Evolutionary conservation across 129 eudicot genomes (phyloP), one percentile per base, ranked within the genome.

Genomic region (Escallonia rubra): DNA sequence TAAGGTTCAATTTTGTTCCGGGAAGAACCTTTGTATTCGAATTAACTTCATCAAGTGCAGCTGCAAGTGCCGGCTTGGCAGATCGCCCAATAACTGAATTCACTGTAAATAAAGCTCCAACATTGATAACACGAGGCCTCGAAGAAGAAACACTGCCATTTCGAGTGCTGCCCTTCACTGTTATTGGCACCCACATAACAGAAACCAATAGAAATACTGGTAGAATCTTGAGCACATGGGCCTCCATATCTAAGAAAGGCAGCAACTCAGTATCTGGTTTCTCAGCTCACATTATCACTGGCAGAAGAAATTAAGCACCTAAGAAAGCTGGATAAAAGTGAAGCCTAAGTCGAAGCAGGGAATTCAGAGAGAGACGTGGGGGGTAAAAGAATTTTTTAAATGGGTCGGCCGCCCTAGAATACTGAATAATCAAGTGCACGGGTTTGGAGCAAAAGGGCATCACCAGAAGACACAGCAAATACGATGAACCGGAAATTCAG

Each of bases 31-130:
- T 82, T 10, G 88, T 61, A 78, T 84, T 81, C 11, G 84, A 70
- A 58, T 91, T 91, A 10, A 92, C 90, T 61, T 88, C 96, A 79
- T 82, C 87, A 80, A 92, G 15, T 53, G 98, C 98, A 72, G 96
- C 95, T 49, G 44, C 46, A 80, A 92, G 15, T 45, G 96, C 98
- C 4, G 98, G 98, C 70, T 66, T 74, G 48, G 54, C 91, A 6
- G 98, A 86, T 23, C 85, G 69, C n/a, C 98, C 98, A 45, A 92
- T 88, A 10, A 72, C 90, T 5, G 98, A 92, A 88, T 92, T 10
- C 10, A 81, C 48, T 7, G 98, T 88, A 69, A 92, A 91, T 41
- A 91, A 66, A 64, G 93, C 91, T 61, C 98, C 98, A 75, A 91
- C 62, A 63, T 91, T 88, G 13, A 92, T 79, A 65, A 67, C 76